These are phyloP conservation scores for Blastocystis hominis DNA, from an alignment of 352 stramenopile genomes.

Conservation along the genomic window DNA sequence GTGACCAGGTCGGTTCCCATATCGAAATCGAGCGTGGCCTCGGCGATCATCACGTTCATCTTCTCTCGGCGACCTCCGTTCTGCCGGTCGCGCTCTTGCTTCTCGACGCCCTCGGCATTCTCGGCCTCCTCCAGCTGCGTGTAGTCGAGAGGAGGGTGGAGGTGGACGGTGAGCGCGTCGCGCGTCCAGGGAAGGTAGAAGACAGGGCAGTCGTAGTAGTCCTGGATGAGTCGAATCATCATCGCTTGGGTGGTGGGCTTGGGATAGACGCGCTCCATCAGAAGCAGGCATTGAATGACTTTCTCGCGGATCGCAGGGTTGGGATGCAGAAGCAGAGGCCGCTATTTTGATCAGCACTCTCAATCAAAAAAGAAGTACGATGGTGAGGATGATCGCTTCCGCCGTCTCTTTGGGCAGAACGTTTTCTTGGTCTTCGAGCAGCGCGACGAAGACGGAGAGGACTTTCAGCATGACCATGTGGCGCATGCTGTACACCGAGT, in stretches of 20 bases:
- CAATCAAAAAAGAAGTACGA: neutral
- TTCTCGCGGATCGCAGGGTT: slow-evolving; percentile 25
- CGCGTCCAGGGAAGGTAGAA: slow-evolving; percentile 44
- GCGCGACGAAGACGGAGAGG: slow-evolving; percentile 18
- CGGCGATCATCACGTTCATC: neutral
- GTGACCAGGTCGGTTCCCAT: slow-evolving; percentile 43
- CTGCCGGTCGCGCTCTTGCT: neutral
- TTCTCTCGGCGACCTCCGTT: neutral
- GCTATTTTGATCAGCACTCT: neutral
- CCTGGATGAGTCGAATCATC: slow-evolving; percentile 47
- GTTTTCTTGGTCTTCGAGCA: slow-evolving; percentile 23
- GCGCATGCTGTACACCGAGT: slow-evolving; percentile 23
- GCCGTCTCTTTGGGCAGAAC: slow-evolving; percentile 27
- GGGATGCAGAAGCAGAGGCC: slow-evolving; percentile 11
- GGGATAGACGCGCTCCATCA: slow-evolving; percentile 43
- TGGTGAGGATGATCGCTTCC: slow-evolving; percentile 24
- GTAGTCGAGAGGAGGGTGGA: neutral
- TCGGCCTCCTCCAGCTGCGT: slow-evolving; percentile 12
- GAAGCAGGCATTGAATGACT: slow-evolving; percentile 24
- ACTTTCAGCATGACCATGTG: slow-evolving; percentile 35
- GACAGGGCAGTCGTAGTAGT: slow-evolving; percentile 39
- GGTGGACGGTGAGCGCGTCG: slow-evolving; percentile 27
- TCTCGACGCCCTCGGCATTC: neutral
- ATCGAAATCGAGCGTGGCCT: slow-evolving; percentile 1
- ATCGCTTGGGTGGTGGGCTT: slow-evolving; percentile 39